These are phyloP conservation scores for Chalaropsis thielavioides DNA, from an alignment of 2,329 filamentous ascomycete species.

Conservation along the genomic window DNA sequence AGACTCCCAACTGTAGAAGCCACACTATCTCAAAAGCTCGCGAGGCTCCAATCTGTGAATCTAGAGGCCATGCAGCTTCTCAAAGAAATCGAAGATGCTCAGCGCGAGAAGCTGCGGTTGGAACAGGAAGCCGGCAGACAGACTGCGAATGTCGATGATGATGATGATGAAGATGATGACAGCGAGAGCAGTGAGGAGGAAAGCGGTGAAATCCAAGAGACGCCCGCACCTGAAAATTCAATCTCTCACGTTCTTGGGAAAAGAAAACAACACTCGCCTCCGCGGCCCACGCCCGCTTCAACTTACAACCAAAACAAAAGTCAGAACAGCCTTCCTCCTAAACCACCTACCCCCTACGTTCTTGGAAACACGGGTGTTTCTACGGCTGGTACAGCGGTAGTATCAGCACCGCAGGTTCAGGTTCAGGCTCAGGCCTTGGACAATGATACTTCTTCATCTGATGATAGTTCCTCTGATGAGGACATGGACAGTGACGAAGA, in stretches of 20 bases:
- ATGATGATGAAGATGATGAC: not conserved
- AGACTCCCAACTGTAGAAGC: conserved; percentile 22
- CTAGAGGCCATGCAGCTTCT: conserved; percentile 12
- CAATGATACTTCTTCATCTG: conserved; percentile 1
- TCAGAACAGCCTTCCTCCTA: not conserved
- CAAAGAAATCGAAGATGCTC: conserved; percentile 15
- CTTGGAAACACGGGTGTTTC: not conserved
- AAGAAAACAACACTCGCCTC: not conserved
- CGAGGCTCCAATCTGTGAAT: conserved; percentile 12
- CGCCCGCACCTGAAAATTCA: not conserved
- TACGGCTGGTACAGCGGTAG: too few relatives aligned
- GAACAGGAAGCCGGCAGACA: not conserved
- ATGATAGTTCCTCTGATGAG: conserved; percentile 3
- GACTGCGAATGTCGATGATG: not conserved
- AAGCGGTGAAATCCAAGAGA: not conserved
- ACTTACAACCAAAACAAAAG: not conserved
- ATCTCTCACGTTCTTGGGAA: not conserved
- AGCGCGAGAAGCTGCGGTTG: conserved; percentile 5
- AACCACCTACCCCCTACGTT: not conserved
- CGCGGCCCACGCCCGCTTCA: not conserved
- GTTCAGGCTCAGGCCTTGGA: not conserved
- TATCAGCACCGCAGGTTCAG: not conserved
- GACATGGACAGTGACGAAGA: conserved; percentile 7
- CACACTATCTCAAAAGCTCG: conserved; percentile 23
- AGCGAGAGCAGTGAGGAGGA: not conserved